Percentiles rank a stretch among this genome's conserved stretches.
Evolutionary conservation across 2,329 filamentous ascomycete species (phyloP).

Genomic region (Mycosphaerella sp.): DNA sequence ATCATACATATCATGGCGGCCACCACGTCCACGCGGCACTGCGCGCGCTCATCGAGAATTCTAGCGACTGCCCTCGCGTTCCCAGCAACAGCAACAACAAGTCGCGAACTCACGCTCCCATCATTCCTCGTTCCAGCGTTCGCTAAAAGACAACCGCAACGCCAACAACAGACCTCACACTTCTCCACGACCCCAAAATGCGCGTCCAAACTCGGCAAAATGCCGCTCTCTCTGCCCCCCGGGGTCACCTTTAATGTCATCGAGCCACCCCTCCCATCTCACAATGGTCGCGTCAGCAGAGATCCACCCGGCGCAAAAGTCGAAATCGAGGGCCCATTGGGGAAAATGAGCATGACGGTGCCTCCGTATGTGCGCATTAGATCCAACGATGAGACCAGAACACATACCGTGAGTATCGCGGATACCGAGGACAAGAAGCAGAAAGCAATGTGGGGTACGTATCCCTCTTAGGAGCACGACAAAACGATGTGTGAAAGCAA

Average conservation of each 20-base stretch:
- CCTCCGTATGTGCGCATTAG: constrained; percentile 69
- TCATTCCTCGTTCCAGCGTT: constrained; percentile 68
- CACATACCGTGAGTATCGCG: constrained; percentile 62
- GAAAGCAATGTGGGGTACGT: constrained; percentile 90
- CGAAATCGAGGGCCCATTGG: constrained; percentile 73
- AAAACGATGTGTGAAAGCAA: not conserved
- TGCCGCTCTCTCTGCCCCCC: constrained; percentile 71
- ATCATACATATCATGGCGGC: constrained; percentile 18
- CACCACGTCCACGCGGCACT: constrained; percentile 13
- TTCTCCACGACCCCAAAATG: constrained; percentile 67
- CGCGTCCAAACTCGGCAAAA: constrained; percentile 78
- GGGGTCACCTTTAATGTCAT: constrained; percentile 69
- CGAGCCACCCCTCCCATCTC: constrained; percentile 52
- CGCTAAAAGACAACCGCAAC: constrained; percentile 38
- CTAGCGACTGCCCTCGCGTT: constrained; percentile 13
- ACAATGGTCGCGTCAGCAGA: constrained; percentile 54
- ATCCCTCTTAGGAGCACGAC: not conserved
- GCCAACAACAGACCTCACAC: constrained; percentile 33
- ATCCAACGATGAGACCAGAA: constrained; percentile 57
- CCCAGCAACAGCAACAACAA: constrained; percentile 5
- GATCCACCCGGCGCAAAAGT: constrained; percentile 57
- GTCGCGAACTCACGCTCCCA: constrained; percentile 44
- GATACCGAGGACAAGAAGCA: constrained; percentile 66
- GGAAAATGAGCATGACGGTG: constrained; percentile 70
- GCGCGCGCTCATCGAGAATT: constrained; percentile 23